Evolutionary conservation across 495 filamentous ascomycete species (phyloP).

Genomic region (Annulohypoxylon stygium): DNA sequence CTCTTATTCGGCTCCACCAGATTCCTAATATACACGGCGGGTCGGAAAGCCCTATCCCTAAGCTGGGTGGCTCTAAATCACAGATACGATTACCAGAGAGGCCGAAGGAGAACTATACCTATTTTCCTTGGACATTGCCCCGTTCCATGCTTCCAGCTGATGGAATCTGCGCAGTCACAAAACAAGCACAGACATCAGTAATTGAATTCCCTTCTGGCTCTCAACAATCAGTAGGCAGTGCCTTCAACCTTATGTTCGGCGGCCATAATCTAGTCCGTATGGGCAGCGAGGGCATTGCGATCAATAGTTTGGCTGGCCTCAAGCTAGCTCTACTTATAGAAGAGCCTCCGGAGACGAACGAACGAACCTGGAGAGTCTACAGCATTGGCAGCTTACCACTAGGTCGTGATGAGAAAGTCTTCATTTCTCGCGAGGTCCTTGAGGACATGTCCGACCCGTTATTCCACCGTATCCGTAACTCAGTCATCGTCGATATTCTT

Average conservation of each 20-base stretch:
- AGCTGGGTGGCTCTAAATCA: conserved; percentile 17
- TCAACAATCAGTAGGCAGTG: conserved; percentile 65
- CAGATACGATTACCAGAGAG: conserved; percentile 52
- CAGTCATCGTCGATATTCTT: conserved; percentile 75
- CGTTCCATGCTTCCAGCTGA: conserved; percentile 77
- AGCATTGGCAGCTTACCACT: conserved; percentile 83
- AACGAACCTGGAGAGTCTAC: conserved; percentile 73
- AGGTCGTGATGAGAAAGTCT: conserved; percentile 90
- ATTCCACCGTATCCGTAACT: conserved; percentile 83
- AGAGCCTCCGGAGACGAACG: conserved; percentile 53
- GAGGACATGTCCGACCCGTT: conserved; percentile 83
- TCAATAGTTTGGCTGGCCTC: conserved; percentile 83
- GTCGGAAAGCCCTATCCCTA: conserved; percentile 57
- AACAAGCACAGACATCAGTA: conserved; percentile 71
- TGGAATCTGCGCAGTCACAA: conserved; percentile 72
- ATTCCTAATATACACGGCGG: conserved; percentile 69
- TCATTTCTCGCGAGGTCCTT: conserved; percentile 80
- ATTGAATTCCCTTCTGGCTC: conserved; percentile 83
- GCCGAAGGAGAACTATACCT: conserved; percentile 78
- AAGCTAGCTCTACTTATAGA: conserved; percentile 85
- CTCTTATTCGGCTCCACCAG: conserved; percentile 82
- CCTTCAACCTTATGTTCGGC: conserved; percentile 69
- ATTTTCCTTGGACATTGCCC: conserved; percentile 94
- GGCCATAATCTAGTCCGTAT: conserved; percentile 63
- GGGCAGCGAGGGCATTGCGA: conserved; percentile 75